Percentiles rank a stretch among this genome's conserved stretches.
phyloP scores from a whole-genome alignment of 352 stramenopile genomes.

The Phytopythium chamaehyphon region DNA sequence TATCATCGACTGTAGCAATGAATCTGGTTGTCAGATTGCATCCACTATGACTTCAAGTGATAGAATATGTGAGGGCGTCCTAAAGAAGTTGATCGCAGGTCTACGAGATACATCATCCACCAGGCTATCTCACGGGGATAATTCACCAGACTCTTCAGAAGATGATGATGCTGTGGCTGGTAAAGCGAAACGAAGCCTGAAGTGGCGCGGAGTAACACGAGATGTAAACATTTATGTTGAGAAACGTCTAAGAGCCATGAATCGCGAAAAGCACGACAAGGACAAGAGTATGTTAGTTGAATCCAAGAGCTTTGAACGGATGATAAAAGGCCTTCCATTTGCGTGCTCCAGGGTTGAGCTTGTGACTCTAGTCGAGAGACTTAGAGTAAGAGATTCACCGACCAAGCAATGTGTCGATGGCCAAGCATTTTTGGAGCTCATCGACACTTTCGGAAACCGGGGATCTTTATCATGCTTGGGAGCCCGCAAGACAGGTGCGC shows the following conservation, averaged over 20 bases:
- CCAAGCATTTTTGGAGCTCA: slow-evolving; percentile 26
- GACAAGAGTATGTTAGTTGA: slow-evolving; percentile 15
- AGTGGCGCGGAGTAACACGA: slow-evolving; percentile 45
- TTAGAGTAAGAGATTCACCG: slow-evolving; percentile 5
- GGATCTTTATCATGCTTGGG: slow-evolving; percentile 20
- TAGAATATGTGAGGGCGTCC: slow-evolving; percentile 32
- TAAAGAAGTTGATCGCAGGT: slow-evolving; percentile 50
- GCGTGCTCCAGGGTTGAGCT: slow-evolving; percentile 36
- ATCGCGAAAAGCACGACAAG: not conserved
- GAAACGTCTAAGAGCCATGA: slow-evolving; percentile 21
- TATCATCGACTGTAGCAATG: slow-evolving; percentile 22
- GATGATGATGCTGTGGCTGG: not conserved
- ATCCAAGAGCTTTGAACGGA: slow-evolving; percentile 27
- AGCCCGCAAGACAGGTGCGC: slow-evolving; percentile 8
- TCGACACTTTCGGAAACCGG: slow-evolving; percentile 30
- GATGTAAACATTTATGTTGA: slow-evolving; percentile 46
- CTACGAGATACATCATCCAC: slow-evolving; percentile 20
- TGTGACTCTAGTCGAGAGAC: slow-evolving; percentile 17
- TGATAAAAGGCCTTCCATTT: slow-evolving; percentile 36
- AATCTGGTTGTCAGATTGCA: not conserved
- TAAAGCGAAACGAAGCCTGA: not conserved
- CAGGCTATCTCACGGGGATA: not conserved
- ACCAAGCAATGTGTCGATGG: slow-evolving; percentile 17
- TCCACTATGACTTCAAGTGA: slow-evolving; percentile 14
- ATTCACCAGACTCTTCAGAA: slow-evolving; percentile 3